Conservation (phyloP, 345 rosid genomes). For the Atalantia buxifolia region DNA sequence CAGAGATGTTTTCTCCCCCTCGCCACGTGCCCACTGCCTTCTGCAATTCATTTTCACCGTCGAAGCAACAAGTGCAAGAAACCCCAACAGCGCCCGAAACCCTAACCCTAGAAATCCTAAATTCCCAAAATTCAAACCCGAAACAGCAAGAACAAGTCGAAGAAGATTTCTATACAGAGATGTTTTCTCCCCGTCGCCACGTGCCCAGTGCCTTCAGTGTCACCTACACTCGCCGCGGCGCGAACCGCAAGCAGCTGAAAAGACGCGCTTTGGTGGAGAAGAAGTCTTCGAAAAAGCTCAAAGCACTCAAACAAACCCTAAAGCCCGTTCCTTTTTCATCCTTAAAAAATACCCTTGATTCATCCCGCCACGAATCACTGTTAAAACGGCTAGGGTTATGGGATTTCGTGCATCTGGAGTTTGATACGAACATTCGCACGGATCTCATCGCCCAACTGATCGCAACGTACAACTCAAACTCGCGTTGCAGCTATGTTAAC, state of each 20-base stretch:
- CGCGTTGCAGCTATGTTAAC: slow-evolving; percentile 59
- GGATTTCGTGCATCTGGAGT: slow-evolving; percentile 76
- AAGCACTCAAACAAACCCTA: slow-evolving; percentile 34
- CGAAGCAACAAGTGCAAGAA: background rate
- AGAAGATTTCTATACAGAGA: slow-evolving; percentile 10
- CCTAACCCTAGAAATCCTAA: slow-evolving; percentile 20
- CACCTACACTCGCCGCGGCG: slow-evolving; percentile 26
- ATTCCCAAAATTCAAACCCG: slow-evolving; percentile 18
- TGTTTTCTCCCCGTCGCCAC: slow-evolving; percentile 11
- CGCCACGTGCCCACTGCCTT: slow-evolving; percentile 13
- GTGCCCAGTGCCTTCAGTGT: slow-evolving; percentile 7
- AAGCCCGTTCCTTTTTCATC: slow-evolving; percentile 69
- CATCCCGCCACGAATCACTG: slow-evolving; percentile 50
- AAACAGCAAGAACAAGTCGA: background rate
- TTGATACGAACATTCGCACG: slow-evolving; percentile 44
- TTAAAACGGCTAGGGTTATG: slow-evolving; percentile 69
- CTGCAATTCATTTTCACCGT: too few relatives aligned
- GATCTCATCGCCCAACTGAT: slow-evolving; percentile 63
- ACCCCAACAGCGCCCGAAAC: background rate
- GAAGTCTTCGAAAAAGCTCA: slow-evolving; percentile 50
- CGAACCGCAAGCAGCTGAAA: slow-evolving; percentile 32
- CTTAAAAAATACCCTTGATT: slow-evolving; percentile 49
- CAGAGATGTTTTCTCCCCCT: slow-evolving; percentile 13
- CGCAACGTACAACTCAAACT: slow-evolving; percentile 38
- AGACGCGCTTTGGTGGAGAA: slow-evolving; percentile 34